These are phyloP conservation scores for Cercophora samala DNA, from an alignment of 495 filamentous ascomycete species.

Conservation along the genomic window DNA sequence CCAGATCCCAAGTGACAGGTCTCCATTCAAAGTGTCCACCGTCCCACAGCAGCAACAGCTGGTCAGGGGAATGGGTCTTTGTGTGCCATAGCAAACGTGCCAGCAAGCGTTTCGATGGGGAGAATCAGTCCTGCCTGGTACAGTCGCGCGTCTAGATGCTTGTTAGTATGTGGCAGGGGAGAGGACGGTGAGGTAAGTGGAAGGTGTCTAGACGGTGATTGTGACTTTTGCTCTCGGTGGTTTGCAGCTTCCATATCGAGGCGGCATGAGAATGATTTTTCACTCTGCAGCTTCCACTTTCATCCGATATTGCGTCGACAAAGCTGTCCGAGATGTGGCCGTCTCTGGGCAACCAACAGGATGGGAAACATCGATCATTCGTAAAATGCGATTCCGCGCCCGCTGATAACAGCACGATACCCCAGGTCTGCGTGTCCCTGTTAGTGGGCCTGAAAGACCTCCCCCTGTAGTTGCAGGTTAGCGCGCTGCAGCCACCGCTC, in stretches of 20 bases:
- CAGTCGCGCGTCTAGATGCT: conserved; percentile 15
- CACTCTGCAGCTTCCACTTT: conserved; percentile 8
- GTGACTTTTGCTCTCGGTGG: not conserved
- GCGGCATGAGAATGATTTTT: not conserved
- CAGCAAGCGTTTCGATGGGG: conserved; percentile 14
- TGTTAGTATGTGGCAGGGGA: not conserved
- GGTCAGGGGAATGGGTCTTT: conserved; percentile 14
- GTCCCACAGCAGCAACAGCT: not conserved
- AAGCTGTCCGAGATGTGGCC: not conserved
- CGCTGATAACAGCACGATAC: conserved; percentile 13
- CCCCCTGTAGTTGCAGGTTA: conserved; percentile 23
- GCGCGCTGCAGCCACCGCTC: conserved; percentile 26
- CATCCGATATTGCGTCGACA: conserved; percentile 3
- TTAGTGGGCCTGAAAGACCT: conserved; percentile 14
- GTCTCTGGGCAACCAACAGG: conserved; percentile 3
- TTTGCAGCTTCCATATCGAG: not conserved
- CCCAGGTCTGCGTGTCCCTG: conserved; percentile 11
- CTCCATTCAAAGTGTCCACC: not conserved
- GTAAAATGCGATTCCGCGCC: conserved; percentile 18
- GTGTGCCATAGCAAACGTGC: conserved; percentile 12
- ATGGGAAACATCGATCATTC: conserved; percentile 13
- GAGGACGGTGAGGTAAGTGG: not conserved
- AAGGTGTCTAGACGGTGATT: not conserved
- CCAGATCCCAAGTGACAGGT: conserved; percentile 1
- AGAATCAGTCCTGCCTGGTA: conserved; percentile 6